A percentile compares a stretch with the other conserved stretches of the same genome.
phyloP scores from a whole-genome alignment of 1,284 basidiomycete genomes.

The Ganoderma boninense region DNA sequence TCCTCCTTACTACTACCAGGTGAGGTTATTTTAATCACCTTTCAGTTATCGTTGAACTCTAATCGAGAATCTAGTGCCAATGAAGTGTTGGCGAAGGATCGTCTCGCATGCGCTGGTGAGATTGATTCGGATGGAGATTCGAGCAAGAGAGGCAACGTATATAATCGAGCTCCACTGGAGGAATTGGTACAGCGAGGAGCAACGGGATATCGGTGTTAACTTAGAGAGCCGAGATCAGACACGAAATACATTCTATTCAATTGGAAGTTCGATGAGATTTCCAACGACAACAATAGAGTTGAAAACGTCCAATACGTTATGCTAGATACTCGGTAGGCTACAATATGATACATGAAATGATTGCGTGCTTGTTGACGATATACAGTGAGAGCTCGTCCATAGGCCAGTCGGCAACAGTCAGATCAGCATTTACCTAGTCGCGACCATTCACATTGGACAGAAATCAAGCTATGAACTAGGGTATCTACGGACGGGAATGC shows the following conservation, averaged over 20 bases:
- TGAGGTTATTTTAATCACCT: conserved; percentile 24
- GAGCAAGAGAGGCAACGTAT: no score
- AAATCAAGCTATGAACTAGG: conserved; percentile 19
- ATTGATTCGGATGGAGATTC: no score
- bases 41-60: not conserved
- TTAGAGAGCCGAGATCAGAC: not conserved
- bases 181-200: no score
- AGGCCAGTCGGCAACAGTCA: not conserved
- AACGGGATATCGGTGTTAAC: not conserved
- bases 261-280: not conserved
- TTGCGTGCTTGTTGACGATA: conserved; percentile 6
- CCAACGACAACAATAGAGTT: not conserved
- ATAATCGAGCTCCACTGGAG: no score
- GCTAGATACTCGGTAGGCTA: conserved; percentile 3
- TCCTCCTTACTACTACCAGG: conserved; percentile 64
- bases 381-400: conserved; percentile 14
- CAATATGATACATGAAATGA: conserved; percentile 19
- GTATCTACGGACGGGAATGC: conserved; percentile 23
- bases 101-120: not conserved
- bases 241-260: not conserved
- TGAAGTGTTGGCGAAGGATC: not conserved
- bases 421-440: not conserved
- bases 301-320: conserved; percentile 3
- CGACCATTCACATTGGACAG: not conserved
- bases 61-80: conserved; percentile 11